Conservation (phyloP, 768 basidiomycete genomes). For the Calocera cornea region DNA sequence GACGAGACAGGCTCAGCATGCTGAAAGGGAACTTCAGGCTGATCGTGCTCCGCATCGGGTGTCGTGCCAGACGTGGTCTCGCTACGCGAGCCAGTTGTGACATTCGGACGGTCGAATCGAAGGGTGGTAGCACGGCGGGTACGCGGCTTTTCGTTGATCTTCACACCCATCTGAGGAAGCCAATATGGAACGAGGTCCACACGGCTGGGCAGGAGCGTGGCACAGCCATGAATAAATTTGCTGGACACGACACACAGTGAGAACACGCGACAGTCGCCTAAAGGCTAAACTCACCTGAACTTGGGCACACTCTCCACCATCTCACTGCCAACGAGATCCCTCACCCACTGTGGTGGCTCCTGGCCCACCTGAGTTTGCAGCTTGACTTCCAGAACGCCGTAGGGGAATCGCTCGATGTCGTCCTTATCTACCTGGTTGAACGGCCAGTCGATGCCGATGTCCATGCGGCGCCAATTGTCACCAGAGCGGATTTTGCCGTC, state of each 20-base stretch:
- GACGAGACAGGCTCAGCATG: constrained; percentile 91
- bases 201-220: constrained; percentile 78
- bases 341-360: constrained; percentile 91
- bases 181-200: constrained; percentile 97
- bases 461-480: constrained; percentile 86
- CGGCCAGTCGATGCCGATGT: constrained; percentile 85
- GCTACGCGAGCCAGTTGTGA: not conserved
- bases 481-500: constrained; percentile 64
- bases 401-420: constrained; percentile 91
- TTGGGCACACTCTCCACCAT: constrained; percentile 96
- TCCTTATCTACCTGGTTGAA: constrained; percentile 59
- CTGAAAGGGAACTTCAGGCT: constrained; percentile 29
- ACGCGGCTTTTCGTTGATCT: constrained; percentile 6
- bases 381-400: constrained; percentile 90
- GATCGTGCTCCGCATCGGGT: constrained; percentile 57
- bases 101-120: not conserved
- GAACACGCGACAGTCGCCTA: not conserved
- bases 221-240: constrained; percentile 94
- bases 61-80: constrained; percentile 37
- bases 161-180: constrained; percentile 60
- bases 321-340: constrained; percentile 88
- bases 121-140: not conserved
- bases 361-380: constrained; percentile 92
- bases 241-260: constrained; percentile 25
- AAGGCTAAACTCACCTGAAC: constrained; percentile 50